Conservation (phyloP, 2,329 filamentous ascomycete species). For the Didymella pinodella region DNA sequence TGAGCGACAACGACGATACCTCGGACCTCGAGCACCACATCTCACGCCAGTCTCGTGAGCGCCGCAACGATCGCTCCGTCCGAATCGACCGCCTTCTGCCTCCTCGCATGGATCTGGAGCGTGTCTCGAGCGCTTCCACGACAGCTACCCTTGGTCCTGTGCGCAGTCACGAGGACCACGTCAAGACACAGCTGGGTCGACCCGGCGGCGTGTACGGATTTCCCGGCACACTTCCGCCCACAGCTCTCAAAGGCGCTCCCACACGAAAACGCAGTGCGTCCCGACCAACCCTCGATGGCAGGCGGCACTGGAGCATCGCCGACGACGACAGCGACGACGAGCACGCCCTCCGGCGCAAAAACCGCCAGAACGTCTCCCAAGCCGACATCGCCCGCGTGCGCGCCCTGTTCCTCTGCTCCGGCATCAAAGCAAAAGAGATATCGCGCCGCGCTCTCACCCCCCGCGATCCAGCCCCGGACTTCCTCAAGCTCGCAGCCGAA, state of each 20-base stretch:
- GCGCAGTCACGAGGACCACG: slow-evolving; percentile 33
- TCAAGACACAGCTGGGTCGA: slow-evolving; percentile 44
- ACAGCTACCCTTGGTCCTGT: slow-evolving; percentile 33
- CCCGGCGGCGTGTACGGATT: slow-evolving; percentile 38
- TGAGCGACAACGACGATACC: slow-evolving; percentile 39
- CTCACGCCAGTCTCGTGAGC: slow-evolving; percentile 52
- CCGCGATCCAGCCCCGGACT: slow-evolving; percentile 41
- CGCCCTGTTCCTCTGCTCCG: slow-evolving; percentile 79
- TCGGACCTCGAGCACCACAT: slow-evolving; percentile 50
- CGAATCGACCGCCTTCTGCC: slow-evolving; percentile 57
- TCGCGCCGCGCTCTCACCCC: slow-evolving; percentile 67
- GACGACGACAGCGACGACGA: slow-evolving; percentile 49
- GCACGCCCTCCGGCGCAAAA: slow-evolving; percentile 42
- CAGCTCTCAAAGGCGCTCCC: slow-evolving; percentile 35
- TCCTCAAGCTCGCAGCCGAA: slow-evolving; percentile 54
- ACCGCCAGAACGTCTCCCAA: slow-evolving; percentile 52
- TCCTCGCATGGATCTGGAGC: slow-evolving; percentile 58
- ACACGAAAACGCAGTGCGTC: slow-evolving; percentile 37
- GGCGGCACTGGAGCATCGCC: slow-evolving; percentile 67
- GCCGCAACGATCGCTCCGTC: slow-evolving; percentile 49
- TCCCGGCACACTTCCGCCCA: slow-evolving; percentile 40
- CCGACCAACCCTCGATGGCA: slow-evolving; percentile 51
- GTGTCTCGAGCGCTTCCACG: slow-evolving; percentile 37
- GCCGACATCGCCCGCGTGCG: slow-evolving; percentile 81
- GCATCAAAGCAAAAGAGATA: slow-evolving; percentile 89